These are phyloP conservation scores for Bipolaris cookei DNA, from an alignment of 2,329 filamentous ascomycete genomes.

Conservation along the genomic window DNA sequence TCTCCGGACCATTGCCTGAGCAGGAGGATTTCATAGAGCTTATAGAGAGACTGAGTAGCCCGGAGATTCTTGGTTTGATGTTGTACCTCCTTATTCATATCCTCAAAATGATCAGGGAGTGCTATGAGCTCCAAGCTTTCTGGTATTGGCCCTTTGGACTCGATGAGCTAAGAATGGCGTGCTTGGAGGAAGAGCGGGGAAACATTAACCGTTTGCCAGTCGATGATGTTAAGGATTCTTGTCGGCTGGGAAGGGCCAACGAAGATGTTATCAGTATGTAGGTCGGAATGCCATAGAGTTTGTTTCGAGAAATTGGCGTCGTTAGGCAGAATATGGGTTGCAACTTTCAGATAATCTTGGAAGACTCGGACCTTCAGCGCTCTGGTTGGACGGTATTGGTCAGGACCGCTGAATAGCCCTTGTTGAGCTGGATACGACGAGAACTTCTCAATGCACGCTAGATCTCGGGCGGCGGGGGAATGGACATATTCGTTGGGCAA, in stretches of 20 bases:
- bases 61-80: constrained; percentile 23
- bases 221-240: constrained; percentile 32
- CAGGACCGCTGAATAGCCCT: constrained; percentile 30
- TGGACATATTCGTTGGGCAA: constrained; percentile 22
- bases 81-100: constrained; percentile 23
- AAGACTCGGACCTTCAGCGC: constrained; percentile 32
- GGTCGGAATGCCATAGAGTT: constrained; percentile 8
- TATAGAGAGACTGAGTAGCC: constrained; percentile 29
- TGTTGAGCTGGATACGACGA: constrained; percentile 22
- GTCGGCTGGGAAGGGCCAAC: background rate
- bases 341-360: constrained; percentile 36
- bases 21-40: constrained; percentile 26
- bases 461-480: constrained; percentile 23
- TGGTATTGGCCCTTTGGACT: constrained; percentile 31
- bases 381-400: constrained; percentile 33
- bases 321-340: constrained; percentile 31
- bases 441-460: constrained; percentile 27
- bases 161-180: constrained; percentile 33
- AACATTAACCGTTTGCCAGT: constrained; percentile 43
- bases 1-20: constrained; percentile 23
- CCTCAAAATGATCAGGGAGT: constrained; percentile 25
- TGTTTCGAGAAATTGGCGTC: constrained; percentile 25
- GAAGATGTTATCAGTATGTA: background rate
- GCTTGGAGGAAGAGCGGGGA: constrained; percentile 38
- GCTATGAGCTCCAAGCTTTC: constrained; percentile 19